Evolutionary conservation across 2,329 filamentous ascomycete species (phyloP).

Genomic region (Alternaria metachromatica): DNA sequence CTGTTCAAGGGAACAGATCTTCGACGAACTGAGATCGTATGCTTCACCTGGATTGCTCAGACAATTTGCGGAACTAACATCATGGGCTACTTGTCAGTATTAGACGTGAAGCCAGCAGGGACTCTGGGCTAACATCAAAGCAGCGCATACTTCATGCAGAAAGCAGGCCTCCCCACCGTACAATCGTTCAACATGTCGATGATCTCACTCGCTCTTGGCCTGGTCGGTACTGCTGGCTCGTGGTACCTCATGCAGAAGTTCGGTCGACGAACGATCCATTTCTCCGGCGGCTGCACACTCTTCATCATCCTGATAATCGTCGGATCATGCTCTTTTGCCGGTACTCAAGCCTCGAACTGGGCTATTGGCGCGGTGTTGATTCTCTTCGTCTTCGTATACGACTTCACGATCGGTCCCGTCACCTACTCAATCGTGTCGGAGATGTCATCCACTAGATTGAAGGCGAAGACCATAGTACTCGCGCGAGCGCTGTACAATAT

Average conservation of each 20-base stretch:
- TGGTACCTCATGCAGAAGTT: constrained; percentile 83
- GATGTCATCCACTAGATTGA: constrained; percentile 78
- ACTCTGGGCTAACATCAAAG: constrained; percentile 6
- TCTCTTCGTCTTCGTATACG: constrained; percentile 70
- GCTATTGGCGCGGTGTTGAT: constrained; percentile 42
- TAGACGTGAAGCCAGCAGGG: neutral
- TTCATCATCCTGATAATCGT: constrained; percentile 76
- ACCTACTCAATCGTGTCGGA: constrained; percentile 88
- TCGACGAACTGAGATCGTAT: constrained; percentile 75
- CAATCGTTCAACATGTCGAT: constrained; percentile 55
- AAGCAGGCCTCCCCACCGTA: constrained; percentile 51
- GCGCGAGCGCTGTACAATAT: constrained; percentile 78
- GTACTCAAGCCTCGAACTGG: constrained; percentile 55
- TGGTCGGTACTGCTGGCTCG: constrained; percentile 77
- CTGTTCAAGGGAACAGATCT: constrained; percentile 80
- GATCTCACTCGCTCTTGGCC: constrained; percentile 68
- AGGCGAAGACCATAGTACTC: constrained; percentile 88
- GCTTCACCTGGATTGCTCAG: constrained; percentile 55
- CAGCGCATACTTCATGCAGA: constrained; percentile 55
- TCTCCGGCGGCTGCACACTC: constrained; percentile 66
- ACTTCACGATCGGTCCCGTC: constrained; percentile 85
- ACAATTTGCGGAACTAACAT: constrained; percentile 53
- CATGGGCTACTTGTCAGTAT: constrained; percentile 50
- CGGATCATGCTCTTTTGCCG: constrained; percentile 74
- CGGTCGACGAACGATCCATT: constrained; percentile 76